Evolutionary conservation across 768 basidiomycete genomes (phyloP), one percentile per base, ranked within the genome.

Genomic region (Pleurotus eryngii): DNA sequence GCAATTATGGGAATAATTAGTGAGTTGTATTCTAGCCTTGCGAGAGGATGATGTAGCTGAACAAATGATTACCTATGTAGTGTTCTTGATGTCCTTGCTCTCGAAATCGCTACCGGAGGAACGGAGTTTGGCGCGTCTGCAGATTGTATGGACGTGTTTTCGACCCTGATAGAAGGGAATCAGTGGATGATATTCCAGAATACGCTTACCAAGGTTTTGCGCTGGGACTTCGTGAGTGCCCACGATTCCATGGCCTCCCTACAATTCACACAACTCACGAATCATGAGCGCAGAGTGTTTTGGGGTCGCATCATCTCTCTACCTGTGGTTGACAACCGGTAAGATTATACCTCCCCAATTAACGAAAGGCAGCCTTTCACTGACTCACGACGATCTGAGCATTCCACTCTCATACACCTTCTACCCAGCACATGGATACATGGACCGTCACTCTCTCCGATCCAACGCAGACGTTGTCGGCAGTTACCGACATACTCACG

Each of bases 161-260:
- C 71, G 24, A 74, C 71, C 18, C 67, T 78, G 15, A 67, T 81
- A 46, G 68, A 76, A 27, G 81, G 76, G 1, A 68, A 76, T 46
- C 69, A 72, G 55, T 82, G 81, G 81, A 80, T 81, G 78, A 76
- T 82, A 42, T 77, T 73, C 62, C 66, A 71, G 9, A 80, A 81
- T 59, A 63, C 68, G 11, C 43, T 64, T 45, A 80, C 78, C 3
- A 59, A 68, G 8, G 72, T 76, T 43, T 58, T 77, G 20, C 79
- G 80, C 57, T 82, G 78, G 79, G 81, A 82, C 58, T 73, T 79
- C 59, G 77, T 79, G 50, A 58, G 79, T 70, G 2, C 3, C 8
- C 11, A 11, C 30, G 9, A 35, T 11, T 35, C 30, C 26, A 9
- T 17, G 20, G 27, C 8, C 17, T 49, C 24, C 39, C 7, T 15